Conservation (phyloP, 257 asterid genomes). For the Solanum bukasovii region DNA sequence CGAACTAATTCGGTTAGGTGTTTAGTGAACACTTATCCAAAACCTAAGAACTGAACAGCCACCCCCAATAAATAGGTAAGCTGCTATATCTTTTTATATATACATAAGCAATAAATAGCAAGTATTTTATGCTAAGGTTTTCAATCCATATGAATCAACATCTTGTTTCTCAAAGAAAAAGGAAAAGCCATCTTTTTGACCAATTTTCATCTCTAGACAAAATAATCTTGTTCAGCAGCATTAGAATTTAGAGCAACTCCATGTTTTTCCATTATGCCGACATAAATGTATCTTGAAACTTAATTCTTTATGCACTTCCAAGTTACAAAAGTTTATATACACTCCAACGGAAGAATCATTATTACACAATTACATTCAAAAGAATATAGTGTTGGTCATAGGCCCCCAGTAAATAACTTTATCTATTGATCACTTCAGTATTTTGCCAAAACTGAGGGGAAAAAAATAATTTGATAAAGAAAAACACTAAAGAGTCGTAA, state of each 20-base stretch:
- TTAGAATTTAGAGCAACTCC: not conserved
- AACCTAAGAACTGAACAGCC: not conserved
- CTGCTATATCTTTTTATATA: not conserved
- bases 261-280: not conserved
- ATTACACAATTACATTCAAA: not conserved
- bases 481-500: not conserved
- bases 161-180: not conserved
- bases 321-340: not conserved
- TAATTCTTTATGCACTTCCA: not conserved
- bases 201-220: not conserved
- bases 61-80: not conserved
- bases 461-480: not conserved
- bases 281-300: not conserved
- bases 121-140: not conserved
- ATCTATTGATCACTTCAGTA: not conserved
- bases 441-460: not conserved
- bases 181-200: not conserved
- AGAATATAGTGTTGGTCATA: not conserved
- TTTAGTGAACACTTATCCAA: not conserved
- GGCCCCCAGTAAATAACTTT: not conserved
- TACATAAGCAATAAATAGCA: not conserved
- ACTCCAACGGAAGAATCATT: not conserved
- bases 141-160: not conserved
- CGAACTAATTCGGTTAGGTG: not conserved
- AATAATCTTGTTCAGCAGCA: not conserved